Conservation (phyloP, 495 filamentous ascomycete species). For the Paragyromitra xinjiangensis region DNA sequence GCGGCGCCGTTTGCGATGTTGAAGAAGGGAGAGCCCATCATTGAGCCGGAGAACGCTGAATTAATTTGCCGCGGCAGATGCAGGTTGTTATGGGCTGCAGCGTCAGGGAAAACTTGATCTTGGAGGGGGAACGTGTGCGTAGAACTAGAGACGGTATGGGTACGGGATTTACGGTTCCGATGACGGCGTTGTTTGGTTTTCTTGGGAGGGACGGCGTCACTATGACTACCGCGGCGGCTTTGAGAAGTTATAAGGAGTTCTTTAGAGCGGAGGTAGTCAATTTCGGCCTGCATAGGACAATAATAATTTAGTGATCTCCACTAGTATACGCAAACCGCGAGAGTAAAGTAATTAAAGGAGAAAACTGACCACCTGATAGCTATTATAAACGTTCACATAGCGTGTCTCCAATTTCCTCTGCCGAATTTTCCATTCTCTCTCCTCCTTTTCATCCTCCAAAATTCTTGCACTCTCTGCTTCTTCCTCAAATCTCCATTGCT, state of each 20-base stretch:
- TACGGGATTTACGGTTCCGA: slow-evolving; percentile 67
- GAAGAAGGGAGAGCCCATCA: slow-evolving; percentile 67
- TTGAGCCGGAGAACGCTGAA: slow-evolving; percentile 61
- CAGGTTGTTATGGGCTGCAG: slow-evolving; percentile 27
- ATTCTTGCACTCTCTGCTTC: slow-evolving; percentile 66
- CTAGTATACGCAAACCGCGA: neutral
- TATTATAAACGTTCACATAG: slow-evolving; percentile 60
- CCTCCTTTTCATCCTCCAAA: slow-evolving; percentile 66
- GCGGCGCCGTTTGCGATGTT: slow-evolving; percentile 67
- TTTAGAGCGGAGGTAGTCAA: slow-evolving; percentile 53
- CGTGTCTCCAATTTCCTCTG: slow-evolving; percentile 61
- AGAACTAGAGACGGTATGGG: slow-evolving; percentile 57
- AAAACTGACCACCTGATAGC: slow-evolving; percentile 55
- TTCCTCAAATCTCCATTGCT: slow-evolving; percentile 63
- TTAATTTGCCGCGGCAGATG: slow-evolving; percentile 49
- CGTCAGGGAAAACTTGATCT: slow-evolving; percentile 50
- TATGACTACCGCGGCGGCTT: slow-evolving; percentile 54
- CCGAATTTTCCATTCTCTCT: slow-evolving; percentile 64
- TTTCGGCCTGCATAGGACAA: slow-evolving; percentile 43
- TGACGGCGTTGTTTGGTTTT: slow-evolving; percentile 65
- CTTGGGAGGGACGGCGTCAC: slow-evolving; percentile 52
- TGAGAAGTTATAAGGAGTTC: slow-evolving; percentile 48
- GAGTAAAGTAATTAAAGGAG: neutral
- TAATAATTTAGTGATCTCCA: slow-evolving; percentile 23
- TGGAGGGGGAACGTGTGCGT: slow-evolving; percentile 40